Base-by-base conservation (phyloP, 331 rosid genomes). In the Ulmus americana region DNA sequence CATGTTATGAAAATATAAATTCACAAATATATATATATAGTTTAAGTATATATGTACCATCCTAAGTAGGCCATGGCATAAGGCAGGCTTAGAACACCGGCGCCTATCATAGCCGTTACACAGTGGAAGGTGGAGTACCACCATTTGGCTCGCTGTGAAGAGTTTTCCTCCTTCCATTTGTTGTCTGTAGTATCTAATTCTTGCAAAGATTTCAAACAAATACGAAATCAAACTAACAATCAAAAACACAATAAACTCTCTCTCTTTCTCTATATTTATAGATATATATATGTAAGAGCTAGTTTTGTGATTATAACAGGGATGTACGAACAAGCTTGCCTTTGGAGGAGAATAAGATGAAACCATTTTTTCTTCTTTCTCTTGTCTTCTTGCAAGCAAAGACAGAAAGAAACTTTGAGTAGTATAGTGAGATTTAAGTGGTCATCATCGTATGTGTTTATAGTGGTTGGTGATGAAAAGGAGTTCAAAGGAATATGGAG, bases 61-160 rank as follows among this genome's bases (percentile, higher is more conserved):
- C 97, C 97, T 39, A 91, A 71, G 50, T 84, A 83, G 53, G 95
- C 86, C 96, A 91, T 86, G 84, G 96, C 95, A 55, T 82, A 86
- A 6, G 97, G 97, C 42, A 91, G 72, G 76, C 95, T 86, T 44
- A 86, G 90, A 65, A 88, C 96, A 49, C 95, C 97, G 4, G 96
- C 97, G 7, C 97, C 97, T 10, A 91, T 88, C 91, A 86, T 88
- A 61, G 97, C 96, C 1, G 95, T 91, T 64, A 88, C 96, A 6
- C 79, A 68, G 82, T 91, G 97, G 50, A 91, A 91, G 67, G 97
- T 83, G 15, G 96, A 81, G 85, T 91, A 86, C 97, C 95, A 88
- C 97, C 97, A 91, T 78, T 84, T 91, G 69, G 96, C 95, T 2
- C 58, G 67, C 59, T 94, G 86, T 39, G 80, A 39, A 10, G 85